Evolutionary conservation across 1,139 yeast genomes (phyloP), one percentile per base, ranked within the genome.

Genomic region (Blastobotrys capitulatus): DNA sequence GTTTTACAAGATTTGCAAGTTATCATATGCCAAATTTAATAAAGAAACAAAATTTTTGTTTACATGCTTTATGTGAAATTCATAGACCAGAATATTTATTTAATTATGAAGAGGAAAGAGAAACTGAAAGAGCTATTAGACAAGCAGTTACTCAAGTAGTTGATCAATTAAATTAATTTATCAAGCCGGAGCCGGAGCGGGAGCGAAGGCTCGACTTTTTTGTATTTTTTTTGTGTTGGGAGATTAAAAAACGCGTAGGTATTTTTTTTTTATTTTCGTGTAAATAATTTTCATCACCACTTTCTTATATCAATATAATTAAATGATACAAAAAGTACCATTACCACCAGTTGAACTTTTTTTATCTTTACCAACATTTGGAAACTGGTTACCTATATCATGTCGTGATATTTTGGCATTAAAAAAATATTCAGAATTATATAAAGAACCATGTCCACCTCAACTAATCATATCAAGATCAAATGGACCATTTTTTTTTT

Each of bases 401-500:
- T 45, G 52, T 32, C 38, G 43, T 10, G 52, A 49, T 18, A 29
- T 46, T 3, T 6, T 15, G 10, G 31, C 38, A 12, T 38, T 49
- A n/a, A 15, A 18, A 13, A 19, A 38, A 8, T 46, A 46, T 22
- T n/a, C 26, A 6, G 22, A 18, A 8, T 22, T 18, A n/a, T 49
- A 49, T 22, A 22, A 31, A 2, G 20, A 19, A 9, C 29, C 42
- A 3, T 49, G 49, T 19, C 47, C 49, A 1, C 27, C 18, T 6
- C 16, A 37, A 7, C 13, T 42, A 4, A 19, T 43, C 10, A 38
- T 38, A 22, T 12, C 16, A 26, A 5, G 37, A 29, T 38, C 42
- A 37, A 41, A 32, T 10, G 52, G 46, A n/a, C 49, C 48, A 2
- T 46, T 13, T 26, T 61, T 56, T 45, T 57, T 60, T 46, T 59